Percentiles rank a stretch among this genome's conserved stretches.
Evolutionary conservation across 2,329 filamentous ascomycete species (phyloP).

Genomic region (Sclerotinia minor): DNA sequence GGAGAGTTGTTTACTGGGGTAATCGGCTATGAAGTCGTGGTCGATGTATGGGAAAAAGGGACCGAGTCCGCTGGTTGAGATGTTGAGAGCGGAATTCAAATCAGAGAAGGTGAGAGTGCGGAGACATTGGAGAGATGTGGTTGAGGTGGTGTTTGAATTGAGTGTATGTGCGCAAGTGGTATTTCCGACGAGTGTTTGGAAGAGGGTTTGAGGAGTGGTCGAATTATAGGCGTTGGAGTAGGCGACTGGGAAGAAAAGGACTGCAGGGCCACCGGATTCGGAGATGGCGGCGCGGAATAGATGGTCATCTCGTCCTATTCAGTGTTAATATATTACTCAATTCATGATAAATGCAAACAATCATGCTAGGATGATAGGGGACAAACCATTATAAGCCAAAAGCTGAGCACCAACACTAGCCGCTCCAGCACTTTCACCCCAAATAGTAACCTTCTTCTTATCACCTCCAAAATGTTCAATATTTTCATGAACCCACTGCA

Average conservation of each 20-base stretch:
- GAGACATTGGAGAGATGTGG: slow-evolving; percentile 37
- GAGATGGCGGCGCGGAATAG: slow-evolving; percentile 54
- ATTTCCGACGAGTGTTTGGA: slow-evolving; percentile 43
- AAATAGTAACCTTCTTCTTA: slow-evolving; percentile 47
- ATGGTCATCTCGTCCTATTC: slow-evolving; percentile 51
- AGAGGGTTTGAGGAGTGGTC: slow-evolving; percentile 33
- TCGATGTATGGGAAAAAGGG: slow-evolving; percentile 42
- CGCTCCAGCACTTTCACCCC: slow-evolving; percentile 46
- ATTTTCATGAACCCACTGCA: slow-evolving; percentile 49
- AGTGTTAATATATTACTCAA: not conserved
- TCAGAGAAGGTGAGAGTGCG: slow-evolving; percentile 36
- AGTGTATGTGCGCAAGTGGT: slow-evolving; percentile 34
- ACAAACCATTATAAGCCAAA: slow-evolving; percentile 48
- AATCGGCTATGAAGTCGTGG: slow-evolving; percentile 46
- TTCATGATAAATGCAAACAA: not conserved
- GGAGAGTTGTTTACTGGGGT: slow-evolving; percentile 54
- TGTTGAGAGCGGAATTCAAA: slow-evolving; percentile 38
- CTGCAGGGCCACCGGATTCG: slow-evolving; percentile 45
- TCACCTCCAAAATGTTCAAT: slow-evolving; percentile 49
- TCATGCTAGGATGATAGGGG: not conserved
- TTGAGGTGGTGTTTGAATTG: slow-evolving; percentile 42
- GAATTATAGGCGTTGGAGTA: slow-evolving; percentile 28
- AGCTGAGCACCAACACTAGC: slow-evolving; percentile 33
- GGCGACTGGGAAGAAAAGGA: slow-evolving; percentile 23
- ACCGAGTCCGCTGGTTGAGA: slow-evolving; percentile 42